Conservation (phyloP, 1,139 yeast species). For the Pichia sp. region DNA sequence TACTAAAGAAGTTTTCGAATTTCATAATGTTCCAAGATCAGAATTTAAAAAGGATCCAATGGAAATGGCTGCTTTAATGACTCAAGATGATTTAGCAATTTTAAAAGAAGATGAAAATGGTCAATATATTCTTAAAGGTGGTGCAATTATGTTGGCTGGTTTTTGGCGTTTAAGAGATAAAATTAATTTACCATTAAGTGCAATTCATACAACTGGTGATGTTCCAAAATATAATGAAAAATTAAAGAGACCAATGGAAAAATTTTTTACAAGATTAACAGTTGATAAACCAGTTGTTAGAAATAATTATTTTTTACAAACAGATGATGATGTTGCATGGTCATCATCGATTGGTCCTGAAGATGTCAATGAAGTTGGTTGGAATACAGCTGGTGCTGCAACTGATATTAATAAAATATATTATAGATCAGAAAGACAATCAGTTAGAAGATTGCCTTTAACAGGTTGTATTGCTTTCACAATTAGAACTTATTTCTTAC, state of each 20-base stretch:
- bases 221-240: conserved; percentile 59
- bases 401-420: conserved; percentile 39
- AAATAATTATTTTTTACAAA: conserved; percentile 61
- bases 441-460: conserved; percentile 56
- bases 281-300: conserved; percentile 55
- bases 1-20: conserved; percentile 46
- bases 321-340: conserved; percentile 61
- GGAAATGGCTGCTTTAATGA: conserved; percentile 48
- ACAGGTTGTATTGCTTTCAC: conserved; percentile 57
- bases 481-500: conserved; percentile 56
- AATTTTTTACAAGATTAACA: conserved; percentile 49
- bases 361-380: conserved; percentile 42
- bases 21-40: conserved; percentile 26
- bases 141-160: conserved; percentile 57
- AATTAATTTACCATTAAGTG: conserved; percentile 44
- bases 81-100: conserved; percentile 66
- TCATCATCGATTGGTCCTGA: conserved; percentile 58
- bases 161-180: conserved; percentile 62
- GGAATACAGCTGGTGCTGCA: conserved; percentile 56
- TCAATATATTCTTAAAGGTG: conserved; percentile 49
- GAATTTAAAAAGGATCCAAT: conserved; percentile 47
- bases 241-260: conserved; percentile 57
- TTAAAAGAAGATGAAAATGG: conserved; percentile 57
- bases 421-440: conserved; percentile 64
- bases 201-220: conserved; percentile 58